These are phyloP conservation scores for Beauveria pseudobassiana DNA, from an alignment of 2,329 filamentous ascomycete genomes.

Conservation along the genomic window DNA sequence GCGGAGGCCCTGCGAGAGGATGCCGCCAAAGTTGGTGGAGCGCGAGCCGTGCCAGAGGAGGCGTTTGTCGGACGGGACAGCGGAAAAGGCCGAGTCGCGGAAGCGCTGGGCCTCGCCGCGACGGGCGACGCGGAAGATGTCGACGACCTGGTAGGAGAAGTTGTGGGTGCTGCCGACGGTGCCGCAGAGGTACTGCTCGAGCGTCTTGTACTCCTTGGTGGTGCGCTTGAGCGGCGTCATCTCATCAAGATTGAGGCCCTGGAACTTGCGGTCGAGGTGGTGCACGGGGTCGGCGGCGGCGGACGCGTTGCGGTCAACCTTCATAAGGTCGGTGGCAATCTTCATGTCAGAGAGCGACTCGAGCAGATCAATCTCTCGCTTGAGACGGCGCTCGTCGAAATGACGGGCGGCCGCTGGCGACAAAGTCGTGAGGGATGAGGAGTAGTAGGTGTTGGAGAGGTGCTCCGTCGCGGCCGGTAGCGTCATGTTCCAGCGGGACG, in stretches of 20 bases:
- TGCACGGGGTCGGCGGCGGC: slow-evolving; percentile 47
- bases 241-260: slow-evolving; percentile 63
- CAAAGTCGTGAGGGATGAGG: slow-evolving; percentile 77
- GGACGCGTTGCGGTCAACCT: slow-evolving; percentile 39
- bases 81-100: slow-evolving; percentile 44
- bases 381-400: slow-evolving; percentile 50
- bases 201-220: slow-evolving; percentile 55
- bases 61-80: slow-evolving; percentile 56
- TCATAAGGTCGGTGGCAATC: slow-evolving; percentile 70
- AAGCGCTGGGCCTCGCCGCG: slow-evolving; percentile 66
- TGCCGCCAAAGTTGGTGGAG: slow-evolving; percentile 78
- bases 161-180: slow-evolving; percentile 62
- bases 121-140: slow-evolving; percentile 80
- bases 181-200: slow-evolving; percentile 59
- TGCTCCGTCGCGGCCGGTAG: slow-evolving; percentile 43
- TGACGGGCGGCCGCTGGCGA: slow-evolving; percentile 62
- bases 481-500: slow-evolving; percentile 31
- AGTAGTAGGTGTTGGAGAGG: slow-evolving; percentile 73
- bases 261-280: slow-evolving; percentile 64
- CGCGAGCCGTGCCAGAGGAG: slow-evolving; percentile 86
- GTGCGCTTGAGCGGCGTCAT: slow-evolving; percentile 60
- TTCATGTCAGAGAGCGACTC: slow-evolving; percentile 83
- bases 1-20: slow-evolving; percentile 79
- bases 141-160: slow-evolving; percentile 51
- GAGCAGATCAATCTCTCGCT: slow-evolving; percentile 70